phyloP scores from a whole-genome alignment of 306 rosid genomes.

The Vicia sativa region DNA sequence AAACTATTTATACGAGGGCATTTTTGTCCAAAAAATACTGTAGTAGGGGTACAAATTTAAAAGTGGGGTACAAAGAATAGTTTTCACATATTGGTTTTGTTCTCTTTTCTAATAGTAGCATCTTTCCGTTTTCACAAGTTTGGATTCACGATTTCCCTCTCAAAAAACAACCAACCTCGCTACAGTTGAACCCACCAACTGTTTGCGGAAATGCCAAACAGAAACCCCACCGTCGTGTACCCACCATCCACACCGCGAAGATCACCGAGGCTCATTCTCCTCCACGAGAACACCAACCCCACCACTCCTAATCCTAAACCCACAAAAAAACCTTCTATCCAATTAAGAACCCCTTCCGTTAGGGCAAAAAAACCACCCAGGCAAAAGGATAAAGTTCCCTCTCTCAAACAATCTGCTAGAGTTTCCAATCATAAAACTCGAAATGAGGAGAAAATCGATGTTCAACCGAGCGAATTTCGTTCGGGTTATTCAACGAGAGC shows the following conservation, averaged over 20 bases:
- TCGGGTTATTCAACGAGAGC: background rate
- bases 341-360: constrained; percentile 3
- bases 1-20: too few relatives aligned
- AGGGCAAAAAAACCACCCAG: constrained; percentile 41
- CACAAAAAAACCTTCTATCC: constrained; percentile 13
- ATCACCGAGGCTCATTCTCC: constrained; percentile 57
- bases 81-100: too few relatives aligned
- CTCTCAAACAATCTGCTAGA: constrained; percentile 54
- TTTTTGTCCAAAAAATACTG: too few relatives aligned
- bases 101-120: too few relatives aligned
- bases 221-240: constrained; percentile 32
- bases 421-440: constrained; percentile 19
- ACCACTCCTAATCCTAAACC: constrained; percentile 1
- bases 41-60: too few relatives aligned
- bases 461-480: constrained; percentile 23
- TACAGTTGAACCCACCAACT: constrained; percentile 28
- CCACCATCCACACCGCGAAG: constrained; percentile 30
- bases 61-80: too few relatives aligned
- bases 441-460: background rate
- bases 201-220: constrained; percentile 61
- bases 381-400: constrained; percentile 13
- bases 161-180: background rate
- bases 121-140: background rate
- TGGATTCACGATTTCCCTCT: constrained; percentile 40
- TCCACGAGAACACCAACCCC: background rate